Conservation (phyloP, 176 grass and related monocot species). For the Raddia distichophylla region DNA sequence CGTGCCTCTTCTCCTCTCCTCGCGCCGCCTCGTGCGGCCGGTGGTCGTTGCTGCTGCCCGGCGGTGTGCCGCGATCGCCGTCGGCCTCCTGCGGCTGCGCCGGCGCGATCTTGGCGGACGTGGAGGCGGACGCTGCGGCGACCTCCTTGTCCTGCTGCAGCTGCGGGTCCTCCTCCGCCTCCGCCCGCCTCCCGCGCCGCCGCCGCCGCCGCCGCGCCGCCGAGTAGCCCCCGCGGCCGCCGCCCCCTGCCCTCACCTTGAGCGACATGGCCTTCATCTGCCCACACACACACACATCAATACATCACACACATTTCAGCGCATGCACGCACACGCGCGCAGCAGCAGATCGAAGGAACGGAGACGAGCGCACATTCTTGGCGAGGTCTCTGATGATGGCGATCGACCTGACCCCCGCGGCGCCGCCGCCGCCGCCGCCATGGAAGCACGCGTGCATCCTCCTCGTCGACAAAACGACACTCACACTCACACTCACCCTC, state of each 20-base stretch:
- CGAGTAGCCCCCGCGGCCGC: neutral
- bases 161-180: slow-evolving; percentile 23
- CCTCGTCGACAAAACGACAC: neutral
- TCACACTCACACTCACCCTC: too few relatives aligned
- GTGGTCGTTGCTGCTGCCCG: neutral
- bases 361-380: slow-evolving; percentile 36
- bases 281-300: neutral
- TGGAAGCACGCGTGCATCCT: slow-evolving; percentile 62
- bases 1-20: neutral
- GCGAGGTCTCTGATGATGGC: slow-evolving; percentile 43
- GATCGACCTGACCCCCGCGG: slow-evolving; percentile 34
- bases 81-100: slow-evolving; percentile 37
- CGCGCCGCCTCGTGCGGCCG: neutral
- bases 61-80: neutral
- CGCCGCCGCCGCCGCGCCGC: slow-evolving; percentile 1
- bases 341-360: neutral
- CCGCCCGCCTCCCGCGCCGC: neutral
- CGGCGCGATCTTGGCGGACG: slow-evolving; percentile 59
- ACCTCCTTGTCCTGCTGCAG: slow-evolving; percentile 31
- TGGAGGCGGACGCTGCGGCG: slow-evolving; percentile 16
- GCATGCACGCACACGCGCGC: neutral
- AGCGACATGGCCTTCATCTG: slow-evolving; percentile 58
- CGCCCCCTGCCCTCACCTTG: slow-evolving; percentile 41
- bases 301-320: neutral
- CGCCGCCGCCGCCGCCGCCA: slow-evolving; percentile 20